These are phyloP conservation scores for Xylaria sp. DNA, from an alignment of 2,329 filamentous ascomycete genomes.

Conservation along the genomic window DNA sequence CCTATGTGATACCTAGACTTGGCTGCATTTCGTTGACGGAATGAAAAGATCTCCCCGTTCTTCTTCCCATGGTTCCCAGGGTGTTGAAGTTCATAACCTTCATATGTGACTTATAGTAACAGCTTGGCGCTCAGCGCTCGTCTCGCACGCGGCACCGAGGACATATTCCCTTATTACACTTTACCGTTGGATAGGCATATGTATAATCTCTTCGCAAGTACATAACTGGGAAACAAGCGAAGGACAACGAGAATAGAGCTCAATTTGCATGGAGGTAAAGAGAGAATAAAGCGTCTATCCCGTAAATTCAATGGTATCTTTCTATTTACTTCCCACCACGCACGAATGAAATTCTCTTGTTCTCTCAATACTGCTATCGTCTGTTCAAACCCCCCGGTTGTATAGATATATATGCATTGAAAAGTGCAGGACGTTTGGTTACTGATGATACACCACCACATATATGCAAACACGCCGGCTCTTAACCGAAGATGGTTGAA, in stretches of 20 bases:
- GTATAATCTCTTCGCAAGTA: too few relatives aligned
- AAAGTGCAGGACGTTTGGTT: not conserved
- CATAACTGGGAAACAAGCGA: too few relatives aligned
- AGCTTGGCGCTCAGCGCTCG: not conserved
- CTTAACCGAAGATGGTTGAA: too few relatives aligned
- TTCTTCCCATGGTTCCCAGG: not conserved
- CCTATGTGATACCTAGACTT: conserved; percentile 14
- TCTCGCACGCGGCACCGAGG: too few relatives aligned
- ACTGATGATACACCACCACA: not conserved
- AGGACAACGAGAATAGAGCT: too few relatives aligned
- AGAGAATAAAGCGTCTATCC: too few relatives aligned
- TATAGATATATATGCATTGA: not conserved
- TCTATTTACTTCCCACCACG: not conserved
- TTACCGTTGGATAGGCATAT: too few relatives aligned
- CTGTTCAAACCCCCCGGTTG: too few relatives aligned
- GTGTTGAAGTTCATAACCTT: not conserved
- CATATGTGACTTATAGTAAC: not conserved
- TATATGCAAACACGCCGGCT: too few relatives aligned
- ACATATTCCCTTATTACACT: too few relatives aligned
- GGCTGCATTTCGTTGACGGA: not conserved
- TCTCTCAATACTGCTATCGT: not conserved
- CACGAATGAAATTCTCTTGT: not conserved
- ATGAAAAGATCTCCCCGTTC: conserved; percentile 4
- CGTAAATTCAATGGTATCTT: too few relatives aligned
- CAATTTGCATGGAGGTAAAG: too few relatives aligned